A percentile compares a stretch with the other conserved stretches of the same genome.
Evolutionary conservation across 2,329 filamentous ascomycete genomes (phyloP).

Genomic region (Ramularia endophylla): DNA sequence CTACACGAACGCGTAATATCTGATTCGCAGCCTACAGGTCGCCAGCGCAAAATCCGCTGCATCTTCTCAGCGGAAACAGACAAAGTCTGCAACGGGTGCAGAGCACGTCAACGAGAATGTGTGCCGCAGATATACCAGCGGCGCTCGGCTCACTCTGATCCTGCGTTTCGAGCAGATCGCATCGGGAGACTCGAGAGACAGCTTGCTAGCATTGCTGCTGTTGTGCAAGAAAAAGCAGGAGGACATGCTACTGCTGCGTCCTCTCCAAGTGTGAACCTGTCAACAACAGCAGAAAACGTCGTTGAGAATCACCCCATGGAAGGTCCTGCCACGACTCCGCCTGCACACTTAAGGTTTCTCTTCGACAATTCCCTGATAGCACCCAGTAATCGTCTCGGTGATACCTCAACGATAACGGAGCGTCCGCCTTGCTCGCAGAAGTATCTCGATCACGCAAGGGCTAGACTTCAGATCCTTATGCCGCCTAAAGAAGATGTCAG

Average conservation of each 20-base stretch:
- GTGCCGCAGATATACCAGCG: constrained; percentile 11
- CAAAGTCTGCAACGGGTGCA: constrained; percentile 18
- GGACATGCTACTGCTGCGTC: no score
- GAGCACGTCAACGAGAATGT: constrained; percentile 14
- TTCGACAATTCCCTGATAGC: constrained; percentile 29
- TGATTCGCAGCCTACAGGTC: constrained; percentile 16
- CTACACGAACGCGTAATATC: no score
- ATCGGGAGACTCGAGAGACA: constrained; percentile 15
- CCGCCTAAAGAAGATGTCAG: constrained; percentile 23
- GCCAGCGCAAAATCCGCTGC: constrained; percentile 29
- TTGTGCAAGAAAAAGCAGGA: constrained; percentile 4
- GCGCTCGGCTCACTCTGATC: constrained; percentile 3
- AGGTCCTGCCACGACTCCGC: constrained; percentile 18
- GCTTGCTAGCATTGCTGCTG: constrained; percentile 10
- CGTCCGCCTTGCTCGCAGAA: constrained; percentile 8
- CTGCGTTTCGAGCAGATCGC: constrained; percentile 12
- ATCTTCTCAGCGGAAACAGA: constrained; percentile 20
- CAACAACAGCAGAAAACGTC: not conserved
- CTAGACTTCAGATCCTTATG: constrained; percentile 20
- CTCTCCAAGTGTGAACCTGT: not conserved
- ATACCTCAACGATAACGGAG: not conserved
- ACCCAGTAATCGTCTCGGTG: constrained; percentile 7
- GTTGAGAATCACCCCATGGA: constrained; percentile 6
- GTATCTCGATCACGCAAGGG: constrained; percentile 16
- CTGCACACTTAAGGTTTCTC: constrained; percentile 26